Conservation (phyloP, 2,329 filamentous ascomycete species). For the Rhexocercosporidium sp. region DNA sequence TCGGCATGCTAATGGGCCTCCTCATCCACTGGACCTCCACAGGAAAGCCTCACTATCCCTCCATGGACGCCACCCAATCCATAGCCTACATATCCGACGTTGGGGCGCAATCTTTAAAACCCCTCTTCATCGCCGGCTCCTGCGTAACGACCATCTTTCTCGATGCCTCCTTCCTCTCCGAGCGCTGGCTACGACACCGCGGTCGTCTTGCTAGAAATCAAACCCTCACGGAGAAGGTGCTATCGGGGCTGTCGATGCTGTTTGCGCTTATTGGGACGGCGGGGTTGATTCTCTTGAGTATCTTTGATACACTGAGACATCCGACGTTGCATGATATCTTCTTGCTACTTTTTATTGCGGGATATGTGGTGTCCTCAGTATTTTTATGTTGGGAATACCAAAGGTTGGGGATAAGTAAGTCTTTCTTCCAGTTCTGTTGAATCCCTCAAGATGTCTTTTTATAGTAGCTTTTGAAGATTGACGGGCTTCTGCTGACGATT, state of each 20-base stretch:
- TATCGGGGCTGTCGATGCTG: conserved; percentile 65
- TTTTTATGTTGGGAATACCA: conserved; percentile 93
- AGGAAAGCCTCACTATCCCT: conserved; percentile 60
- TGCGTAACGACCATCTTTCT: conserved; percentile 77
- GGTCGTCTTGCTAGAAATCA: conserved; percentile 80
- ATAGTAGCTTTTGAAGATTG: too few species aligned
- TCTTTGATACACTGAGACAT: conserved; percentile 83
- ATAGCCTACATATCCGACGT: conserved; percentile 78
- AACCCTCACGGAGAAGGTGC: conserved; percentile 64
- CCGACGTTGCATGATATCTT: conserved; percentile 74
- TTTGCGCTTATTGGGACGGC: conserved; percentile 76
- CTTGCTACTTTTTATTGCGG: conserved; percentile 81
- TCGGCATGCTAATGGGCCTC: conserved; percentile 37
- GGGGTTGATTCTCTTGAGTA: conserved; percentile 80
- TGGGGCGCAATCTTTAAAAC: conserved; percentile 67
- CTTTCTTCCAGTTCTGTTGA: neutral
- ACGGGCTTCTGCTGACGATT: conserved; percentile 13
- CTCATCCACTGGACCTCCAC: conserved; percentile 61
- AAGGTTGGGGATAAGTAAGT: conserved; percentile 74
- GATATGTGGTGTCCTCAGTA: conserved; percentile 84
- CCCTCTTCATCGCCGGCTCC: conserved; percentile 77
- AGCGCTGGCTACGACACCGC: conserved; percentile 83
- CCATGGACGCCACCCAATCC: conserved; percentile 61
- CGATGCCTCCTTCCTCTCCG: conserved; percentile 78
- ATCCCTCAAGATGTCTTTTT: too few species aligned